Percentiles rank a stretch among this genome's conserved stretches.
phyloP scores from a whole-genome alignment of 495 filamentous ascomycete species.

The Aspergillus egyptiacus region DNA sequence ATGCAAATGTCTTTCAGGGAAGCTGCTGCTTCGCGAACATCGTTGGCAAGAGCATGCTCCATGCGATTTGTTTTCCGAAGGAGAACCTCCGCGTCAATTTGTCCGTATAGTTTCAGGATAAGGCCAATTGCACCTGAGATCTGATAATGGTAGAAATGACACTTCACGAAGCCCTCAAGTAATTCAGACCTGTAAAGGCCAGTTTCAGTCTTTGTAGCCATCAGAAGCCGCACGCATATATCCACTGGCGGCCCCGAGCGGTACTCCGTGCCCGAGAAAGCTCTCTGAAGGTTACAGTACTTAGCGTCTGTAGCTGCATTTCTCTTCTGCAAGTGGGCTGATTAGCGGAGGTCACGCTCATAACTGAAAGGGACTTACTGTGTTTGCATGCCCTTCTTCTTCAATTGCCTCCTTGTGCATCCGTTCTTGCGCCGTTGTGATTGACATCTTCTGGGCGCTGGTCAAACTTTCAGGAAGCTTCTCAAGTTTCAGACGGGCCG shows the following conservation, averaged over 20 bases:
- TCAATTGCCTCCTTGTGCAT: not conserved
- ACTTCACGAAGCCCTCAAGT: not conserved
- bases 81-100: not conserved
- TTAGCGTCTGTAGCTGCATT: not conserved
- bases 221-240: not conserved
- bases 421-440: not conserved
- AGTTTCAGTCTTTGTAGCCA: not conserved
- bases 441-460: not conserved
- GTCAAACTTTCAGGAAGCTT: not conserved
- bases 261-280: not conserved
- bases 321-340: not conserved
- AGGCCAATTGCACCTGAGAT: not conserved
- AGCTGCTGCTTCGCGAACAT: not conserved
- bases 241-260: slow-evolving; percentile 1
- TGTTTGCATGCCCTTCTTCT: not conserved
- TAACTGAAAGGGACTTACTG: not conserved
- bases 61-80: not conserved
- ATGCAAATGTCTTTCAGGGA: not conserved
- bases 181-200: not conserved
- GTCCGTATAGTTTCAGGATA: not conserved
- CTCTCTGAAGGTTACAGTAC: not conserved
- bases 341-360: not conserved
- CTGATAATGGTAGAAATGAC: slow-evolving; percentile 1
- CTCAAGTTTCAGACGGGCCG: not conserved
- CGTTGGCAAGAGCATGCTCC: not conserved